Evolutionary conservation across 176 grass and related monocot genomes (phyloP), one percentile per base, ranked within the genome.

Genomic region (Zizania latifolia): DNA sequence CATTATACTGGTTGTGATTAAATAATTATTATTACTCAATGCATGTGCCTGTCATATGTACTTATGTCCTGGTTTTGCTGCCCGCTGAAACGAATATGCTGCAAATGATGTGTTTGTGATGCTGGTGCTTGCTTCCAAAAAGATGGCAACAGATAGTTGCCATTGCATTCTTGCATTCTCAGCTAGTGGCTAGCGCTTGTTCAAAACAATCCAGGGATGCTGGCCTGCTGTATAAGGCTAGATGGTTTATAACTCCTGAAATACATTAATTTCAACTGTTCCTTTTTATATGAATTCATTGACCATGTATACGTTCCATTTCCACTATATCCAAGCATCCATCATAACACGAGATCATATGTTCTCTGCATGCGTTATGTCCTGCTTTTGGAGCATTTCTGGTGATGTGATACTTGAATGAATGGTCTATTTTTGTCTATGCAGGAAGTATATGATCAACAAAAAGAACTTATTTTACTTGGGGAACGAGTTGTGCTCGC

Each of bases 391-490:
- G 22, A 76, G 22, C 28, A n/a, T 80, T 28, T 46, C 30, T 48
- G 8, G 37, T 11, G 58, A 13, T 45, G 32, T 22, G 14, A 81
- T 75, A 28, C 55, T 88, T 72, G 41, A 37, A 62, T 37, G 59
- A 62, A 80, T n/a, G 44, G 30, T 37, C 41, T 62, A 24, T 13
- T 62, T 19, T 22, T 61, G 10, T 73, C n/a, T n/a, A 44, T 85
- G 51, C 81, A 97, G 94, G 94, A 97, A 81, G 69, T 97, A 55
- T 97, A 92, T 83, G 94, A 97, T 87, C 92, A 91, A 58, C 91
- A 93, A 78, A 97, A 93, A 58, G 91, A 97, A 62, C 86, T 93
- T 51, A 97, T 97, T 80, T 87, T 97, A 78, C 68, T 97, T 77
- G 90, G 91, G 10, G 94, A 97, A 58, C 78, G 91, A 39, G 44